Conservation (phyloP, 805 yeast species). For the Yarrowia porcina region DNA sequence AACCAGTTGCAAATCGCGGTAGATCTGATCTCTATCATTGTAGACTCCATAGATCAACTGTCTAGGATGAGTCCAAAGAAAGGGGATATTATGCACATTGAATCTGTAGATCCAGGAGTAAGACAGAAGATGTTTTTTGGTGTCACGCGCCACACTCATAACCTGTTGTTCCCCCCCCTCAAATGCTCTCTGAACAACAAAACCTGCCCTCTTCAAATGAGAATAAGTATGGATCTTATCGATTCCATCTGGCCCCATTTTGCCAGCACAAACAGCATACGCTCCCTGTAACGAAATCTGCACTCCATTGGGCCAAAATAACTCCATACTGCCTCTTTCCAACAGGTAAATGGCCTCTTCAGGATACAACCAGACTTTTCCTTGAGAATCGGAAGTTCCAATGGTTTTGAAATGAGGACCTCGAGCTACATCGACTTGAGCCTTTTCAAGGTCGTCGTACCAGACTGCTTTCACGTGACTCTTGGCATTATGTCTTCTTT, state of each 20-base stretch:
- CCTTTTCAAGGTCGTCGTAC: constrained; percentile 38
- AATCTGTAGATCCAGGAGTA: constrained; percentile 7
- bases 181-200: constrained; percentile 46
- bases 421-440: constrained; percentile 49
- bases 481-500: constrained; percentile 42
- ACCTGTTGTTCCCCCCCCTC: background rate
- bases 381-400: constrained; percentile 56
- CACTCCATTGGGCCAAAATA: constrained; percentile 39
- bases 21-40: constrained; percentile 27
- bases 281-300: constrained; percentile 61
- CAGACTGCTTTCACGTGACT: constrained; percentile 54
- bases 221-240: constrained; percentile 67
- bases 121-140: background rate
- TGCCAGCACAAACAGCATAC: constrained; percentile 50
- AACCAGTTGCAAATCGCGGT: constrained; percentile 30
- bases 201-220: constrained; percentile 74
- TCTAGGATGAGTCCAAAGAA: background rate
- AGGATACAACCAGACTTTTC: constrained; percentile 51
- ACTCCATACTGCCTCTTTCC: constrained; percentile 70
- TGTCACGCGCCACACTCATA: too few species aligned
- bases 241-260: constrained; percentile 40
- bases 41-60: constrained; percentile 15
- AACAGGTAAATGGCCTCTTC: constrained; percentile 74
- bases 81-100: constrained; percentile 10
- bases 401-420: constrained; percentile 73